Evolutionary conservation across 768 basidiomycete species (phyloP).

Genomic region (Termitomyces sp.): DNA sequence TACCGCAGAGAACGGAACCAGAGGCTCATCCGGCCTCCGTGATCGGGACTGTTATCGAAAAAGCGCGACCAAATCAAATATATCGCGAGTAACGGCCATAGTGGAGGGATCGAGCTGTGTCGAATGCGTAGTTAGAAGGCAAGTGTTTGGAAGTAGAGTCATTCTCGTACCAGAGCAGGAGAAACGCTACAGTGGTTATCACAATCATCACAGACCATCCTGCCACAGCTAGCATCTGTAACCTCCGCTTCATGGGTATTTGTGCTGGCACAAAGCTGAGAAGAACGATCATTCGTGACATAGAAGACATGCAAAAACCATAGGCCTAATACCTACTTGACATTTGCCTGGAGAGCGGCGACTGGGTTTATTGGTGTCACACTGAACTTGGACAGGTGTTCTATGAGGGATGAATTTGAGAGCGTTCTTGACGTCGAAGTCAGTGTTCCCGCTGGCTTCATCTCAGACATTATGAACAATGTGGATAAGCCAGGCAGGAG

Average conservation of each 20-base stretch:
- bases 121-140: not conserved
- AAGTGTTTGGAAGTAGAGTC: not conserved
- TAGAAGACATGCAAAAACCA: not conserved
- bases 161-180: constrained; percentile 73
- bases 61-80: constrained; percentile 79
- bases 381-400: constrained; percentile 57
- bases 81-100: constrained; percentile 80
- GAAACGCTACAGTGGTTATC: constrained; percentile 60
- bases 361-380: constrained; percentile 61
- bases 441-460: constrained; percentile 20
- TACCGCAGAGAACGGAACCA: constrained; percentile 71
- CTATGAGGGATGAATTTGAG: constrained; percentile 62
- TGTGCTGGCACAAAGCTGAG: constrained; percentile 79
- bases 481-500: constrained; percentile 7
- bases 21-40: constrained; percentile 64
- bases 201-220: constrained; percentile 84
- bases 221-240: constrained; percentile 90
- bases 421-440: constrained; percentile 44
- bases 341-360: constrained; percentile 64
- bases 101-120: constrained; percentile 75
- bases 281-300: not conserved
- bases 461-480: constrained; percentile 11
- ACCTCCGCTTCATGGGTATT: constrained; percentile 79
- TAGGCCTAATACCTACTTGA: constrained; percentile 51
- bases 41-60: constrained; percentile 74